phyloP scores from a whole-genome alignment of 139 green algal species.

The Desmodesmus armatus region DNA sequence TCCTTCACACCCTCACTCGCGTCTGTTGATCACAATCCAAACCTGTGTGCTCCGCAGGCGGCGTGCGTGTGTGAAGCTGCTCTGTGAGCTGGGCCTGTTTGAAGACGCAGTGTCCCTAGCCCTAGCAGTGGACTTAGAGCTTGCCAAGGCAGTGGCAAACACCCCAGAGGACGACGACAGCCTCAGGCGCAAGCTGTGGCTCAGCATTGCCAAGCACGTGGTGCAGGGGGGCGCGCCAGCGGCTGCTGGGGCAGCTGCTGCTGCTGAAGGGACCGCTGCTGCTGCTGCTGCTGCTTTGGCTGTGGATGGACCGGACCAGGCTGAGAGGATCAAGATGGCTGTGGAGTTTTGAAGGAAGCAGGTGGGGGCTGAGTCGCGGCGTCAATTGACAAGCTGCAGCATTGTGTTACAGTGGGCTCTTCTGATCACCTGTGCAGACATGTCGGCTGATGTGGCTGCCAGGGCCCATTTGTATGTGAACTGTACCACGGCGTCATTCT shows the following conservation, averaged over 20 bases:
- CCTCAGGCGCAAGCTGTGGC: slow-evolving; percentile 85
- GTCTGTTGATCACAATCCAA: too few species aligned
- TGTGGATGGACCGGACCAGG: slow-evolving; percentile 48
- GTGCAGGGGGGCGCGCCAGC: slow-evolving; percentile 59
- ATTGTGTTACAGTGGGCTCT: neutral
- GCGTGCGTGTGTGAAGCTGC: slow-evolving; percentile 83
- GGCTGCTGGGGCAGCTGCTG: neutral
- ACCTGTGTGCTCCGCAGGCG: too few species aligned
- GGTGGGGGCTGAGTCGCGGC: too few species aligned
- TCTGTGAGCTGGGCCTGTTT: slow-evolving; percentile 81
- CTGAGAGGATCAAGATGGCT: slow-evolving; percentile 69
- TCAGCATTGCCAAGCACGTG: slow-evolving; percentile 88
- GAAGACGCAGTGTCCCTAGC: slow-evolving; percentile 88
- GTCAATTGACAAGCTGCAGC: too few species aligned
- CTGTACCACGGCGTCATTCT: neutral
- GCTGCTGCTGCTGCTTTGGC: neutral
- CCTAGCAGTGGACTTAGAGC: slow-evolving; percentile 76
- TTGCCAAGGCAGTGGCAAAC: slow-evolving; percentile 85
- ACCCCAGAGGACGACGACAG: slow-evolving; percentile 62
- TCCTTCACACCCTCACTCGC: too few species aligned
- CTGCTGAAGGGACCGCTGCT: neutral
- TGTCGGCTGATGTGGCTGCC: neutral
- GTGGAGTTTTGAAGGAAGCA: slow-evolving; percentile 78
- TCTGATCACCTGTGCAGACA: neutral
- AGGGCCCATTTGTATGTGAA: neutral